phyloP scores from a whole-genome alignment of 1,284 basidiomycete genomes.

The Schizophyllum amplum region DNA sequence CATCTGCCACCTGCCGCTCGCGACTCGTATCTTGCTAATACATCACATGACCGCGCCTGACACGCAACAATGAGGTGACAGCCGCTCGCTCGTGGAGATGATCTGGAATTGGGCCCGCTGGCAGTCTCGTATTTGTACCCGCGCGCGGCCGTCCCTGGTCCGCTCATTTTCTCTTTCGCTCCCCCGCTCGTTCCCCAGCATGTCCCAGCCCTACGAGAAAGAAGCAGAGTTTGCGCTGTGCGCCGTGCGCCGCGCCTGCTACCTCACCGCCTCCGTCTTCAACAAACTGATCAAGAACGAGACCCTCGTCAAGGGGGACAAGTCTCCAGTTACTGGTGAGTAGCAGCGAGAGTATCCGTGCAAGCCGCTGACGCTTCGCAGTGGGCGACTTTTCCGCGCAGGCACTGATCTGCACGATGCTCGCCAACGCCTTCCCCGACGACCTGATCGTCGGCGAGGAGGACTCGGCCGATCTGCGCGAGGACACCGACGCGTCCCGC shows the following conservation, averaged over 20 bases:
- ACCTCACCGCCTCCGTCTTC: constrained; percentile 82
- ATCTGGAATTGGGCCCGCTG: not conserved
- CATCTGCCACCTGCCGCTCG: not conserved
- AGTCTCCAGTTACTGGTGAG: constrained; percentile 90
- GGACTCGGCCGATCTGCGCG: constrained; percentile 76
- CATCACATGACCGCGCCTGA: not conserved
- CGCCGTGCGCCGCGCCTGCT: constrained; percentile 87
- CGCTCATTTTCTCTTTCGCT: not conserved
- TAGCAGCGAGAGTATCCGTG: constrained; percentile 6
- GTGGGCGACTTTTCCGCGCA: constrained; percentile 91
- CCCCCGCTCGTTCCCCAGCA: constrained; percentile 7
- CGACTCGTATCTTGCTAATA: not conserved
- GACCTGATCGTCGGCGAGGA: constrained; percentile 96
- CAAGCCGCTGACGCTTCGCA: constrained; percentile 20
- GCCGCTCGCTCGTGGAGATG: not conserved
- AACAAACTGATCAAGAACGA: constrained; percentile 82
- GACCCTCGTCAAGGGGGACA: constrained; percentile 87
- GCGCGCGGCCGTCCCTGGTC: too few species aligned
- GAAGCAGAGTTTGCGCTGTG: constrained; percentile 75
- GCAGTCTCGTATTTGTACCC: not conserved
- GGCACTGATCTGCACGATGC: constrained; percentile 79
- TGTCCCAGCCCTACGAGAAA: constrained; percentile 22
- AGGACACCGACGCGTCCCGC: constrained; percentile 30
- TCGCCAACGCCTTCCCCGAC: constrained; percentile 67
- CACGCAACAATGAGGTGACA: not conserved